These are phyloP conservation scores for Amphibolis antarctica DNA, from an alignment of 106 monocot genomes.

Conservation along the genomic window DNA sequence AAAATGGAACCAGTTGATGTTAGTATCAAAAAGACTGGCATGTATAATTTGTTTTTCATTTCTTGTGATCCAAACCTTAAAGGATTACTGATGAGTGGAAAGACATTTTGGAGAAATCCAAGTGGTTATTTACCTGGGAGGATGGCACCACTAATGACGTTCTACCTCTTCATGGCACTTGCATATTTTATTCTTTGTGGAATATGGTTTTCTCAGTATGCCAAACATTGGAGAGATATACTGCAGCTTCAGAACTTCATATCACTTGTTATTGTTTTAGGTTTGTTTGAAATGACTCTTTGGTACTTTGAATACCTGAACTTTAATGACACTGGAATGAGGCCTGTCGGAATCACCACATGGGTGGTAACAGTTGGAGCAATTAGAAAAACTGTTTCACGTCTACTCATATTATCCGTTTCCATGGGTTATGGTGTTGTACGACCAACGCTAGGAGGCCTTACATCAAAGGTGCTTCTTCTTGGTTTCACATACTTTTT, in stretches of 20 bases:
- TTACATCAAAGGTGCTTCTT: conserved; percentile 92
- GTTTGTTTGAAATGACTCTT: conserved; percentile 89
- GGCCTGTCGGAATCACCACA: conserved; percentile 82
- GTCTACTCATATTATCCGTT: conserved; percentile 70
- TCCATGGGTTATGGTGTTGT: conserved; percentile 99
- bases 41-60: conserved; percentile 96
- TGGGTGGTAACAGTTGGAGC: conserved; percentile 98
- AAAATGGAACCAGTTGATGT: conserved; percentile 46
- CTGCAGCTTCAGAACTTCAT: conserved; percentile 85
- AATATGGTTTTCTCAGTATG: conserved; percentile 71
- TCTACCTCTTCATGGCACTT: conserved; percentile 74
- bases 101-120: conserved; percentile 84
- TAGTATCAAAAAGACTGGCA: conserved; percentile 69
- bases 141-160: conserved; percentile 90
- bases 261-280: conserved; percentile 69
- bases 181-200: conserved; percentile 51
- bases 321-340: conserved; percentile 60
- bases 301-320: conserved; percentile 95
- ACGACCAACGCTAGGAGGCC: conserved; percentile 86
- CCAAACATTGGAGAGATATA: conserved; percentile 80
- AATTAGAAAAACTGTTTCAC: conserved; percentile 72
- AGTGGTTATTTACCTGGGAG: conserved; percentile 89
- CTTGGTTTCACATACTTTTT: conserved; percentile 88
- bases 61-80: conserved; percentile 82
- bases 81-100: conserved; percentile 77